Base-by-base conservation (phyloP, 2,329 filamentous ascomycete genomes). In the Akanthomyces lecanii region DNA sequence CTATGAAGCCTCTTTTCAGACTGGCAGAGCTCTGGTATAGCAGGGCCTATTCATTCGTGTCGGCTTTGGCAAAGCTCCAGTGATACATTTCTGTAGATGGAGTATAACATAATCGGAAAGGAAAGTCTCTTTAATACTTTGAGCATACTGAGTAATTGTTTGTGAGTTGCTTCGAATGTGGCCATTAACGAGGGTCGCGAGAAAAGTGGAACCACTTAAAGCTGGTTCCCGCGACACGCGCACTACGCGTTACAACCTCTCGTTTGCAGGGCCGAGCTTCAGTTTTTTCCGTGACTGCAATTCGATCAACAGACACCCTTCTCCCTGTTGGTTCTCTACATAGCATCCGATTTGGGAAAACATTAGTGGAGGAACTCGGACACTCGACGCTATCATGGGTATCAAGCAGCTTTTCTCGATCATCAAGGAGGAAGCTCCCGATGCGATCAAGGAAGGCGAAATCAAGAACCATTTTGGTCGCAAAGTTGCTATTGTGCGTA, bases 381-480 rank as follows among this genome's bases (percentile, higher is more conserved):
- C 14, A 33, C 7, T 6, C 54, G 50, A 28, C 47, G 70, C 69
- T 68, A 79, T 67, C 47, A 87, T 86, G 82, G 82, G 85, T 76
- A 88, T 88, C 70, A 89, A 88, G 81, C 86, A 90, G 70, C 84
- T 95, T 50, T 92, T 89, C 75, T 83, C 86, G 68, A 89, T 95
- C 75, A 92, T 95, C 77, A 89, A 90, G 72, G 93, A 97, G 73
- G 90, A 98, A 79, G 91, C 92, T 68, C 95, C 95, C n/a, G 91
- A 93, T 78, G 90, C 95, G 40, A 86, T 97, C 82, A 98, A 97
- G 78, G 89, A 92, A 73, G 92, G 95, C 65, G 95, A 99, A 74
- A 99, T 99, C 82, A 99, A 99, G 80, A 94, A 94, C 70, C 95
- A 99, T 68, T 99, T 99, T 74, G 95, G 95, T 67, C 91, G 95